Base-by-base conservation (phyloP, 495 filamentous ascomycete species). In the Penicillium ucsense region DNA sequence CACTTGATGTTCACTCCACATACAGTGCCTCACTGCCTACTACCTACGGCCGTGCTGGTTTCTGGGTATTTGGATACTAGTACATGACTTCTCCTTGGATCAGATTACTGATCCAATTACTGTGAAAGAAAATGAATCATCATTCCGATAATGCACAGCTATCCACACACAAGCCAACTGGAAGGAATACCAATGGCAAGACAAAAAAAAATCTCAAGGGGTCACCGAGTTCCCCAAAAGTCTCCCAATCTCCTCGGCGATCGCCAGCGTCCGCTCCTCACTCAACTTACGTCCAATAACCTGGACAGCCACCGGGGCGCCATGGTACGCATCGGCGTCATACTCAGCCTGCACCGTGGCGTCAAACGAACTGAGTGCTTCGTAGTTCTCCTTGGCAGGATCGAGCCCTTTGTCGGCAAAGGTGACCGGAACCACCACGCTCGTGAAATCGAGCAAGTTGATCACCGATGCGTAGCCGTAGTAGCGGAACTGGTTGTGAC, bases 271-370 rank as follows among this genome's bases (percentile, higher is more conserved):
- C 53, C 68, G 71, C 54, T 78, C 75, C 47, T 78, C 75, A 50
- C 68, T 69, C 43, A 75, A 59, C 36, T 66, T 61, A 9, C 74
- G 47, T 0, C 63, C 70, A 27, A 77, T 70, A 46, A 74, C 55
- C 55, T 77, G 74, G n/a, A 78, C 52, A 0, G 63, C 68, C 8
- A 75, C 71, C 0, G 73, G 73, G 2, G 61, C 70, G 4, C 71
- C 72, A 47, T 76, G 54, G 40, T 75, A 75, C 6, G 63, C 61
- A 40, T 73, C 72, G 0, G 73, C 60, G 38, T 77, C 72, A 61
- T 71, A 63, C 55, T 66, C 59, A 20, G 35, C 45, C 10, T 52
- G 46, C 12, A 53, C 47, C 6, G 6, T 8, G 3, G 4, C 31
- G 55, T 76, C 74, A 8, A 62, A 7, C 3, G 61, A 55, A 37